These are phyloP conservation scores for Microthlaspi erraticum DNA, from an alignment of 345 rosid species.

Conservation along the genomic window DNA sequence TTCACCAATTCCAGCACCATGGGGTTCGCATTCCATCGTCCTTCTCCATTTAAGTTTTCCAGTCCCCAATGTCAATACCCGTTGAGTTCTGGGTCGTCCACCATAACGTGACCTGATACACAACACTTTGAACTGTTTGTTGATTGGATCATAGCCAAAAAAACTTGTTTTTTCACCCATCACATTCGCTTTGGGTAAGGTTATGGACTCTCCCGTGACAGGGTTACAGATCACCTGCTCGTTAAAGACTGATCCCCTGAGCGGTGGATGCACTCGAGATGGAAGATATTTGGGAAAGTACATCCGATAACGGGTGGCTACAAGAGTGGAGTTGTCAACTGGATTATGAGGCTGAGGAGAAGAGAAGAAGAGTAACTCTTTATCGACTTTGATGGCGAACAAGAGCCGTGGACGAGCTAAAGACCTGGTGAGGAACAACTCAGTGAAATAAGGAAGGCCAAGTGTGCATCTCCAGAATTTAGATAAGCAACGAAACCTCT, in stretches of 20 bases:
- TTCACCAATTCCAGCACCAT: fast-evolving
- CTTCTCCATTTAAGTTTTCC: neutral
- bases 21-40: neutral
- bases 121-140: slow-evolving; percentile 9
- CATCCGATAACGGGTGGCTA: slow-evolving; percentile 16
- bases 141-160: slow-evolving; percentile 8
- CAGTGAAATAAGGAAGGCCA: neutral
- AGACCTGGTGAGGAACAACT: slow-evolving; percentile 1
- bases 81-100: neutral
- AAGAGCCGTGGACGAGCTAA: neutral
- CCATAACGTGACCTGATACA: slow-evolving; percentile 5
- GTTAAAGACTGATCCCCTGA: neutral
- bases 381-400: neutral
- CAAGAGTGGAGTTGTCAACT: neutral
- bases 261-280: neutral
- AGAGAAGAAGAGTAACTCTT: neutral
- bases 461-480: neutral
- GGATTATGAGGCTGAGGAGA: slow-evolving; percentile 3
- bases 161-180: neutral
- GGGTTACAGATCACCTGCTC: neutral
- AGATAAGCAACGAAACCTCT: slow-evolving; percentile 18
- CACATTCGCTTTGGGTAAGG: neutral
- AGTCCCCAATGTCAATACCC: neutral
- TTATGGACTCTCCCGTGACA: neutral
- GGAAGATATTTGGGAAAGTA: neutral